Evolutionary conservation across 306 rosid species (phyloP).

Genomic region (Fragaria nilgerrensis): DNA sequence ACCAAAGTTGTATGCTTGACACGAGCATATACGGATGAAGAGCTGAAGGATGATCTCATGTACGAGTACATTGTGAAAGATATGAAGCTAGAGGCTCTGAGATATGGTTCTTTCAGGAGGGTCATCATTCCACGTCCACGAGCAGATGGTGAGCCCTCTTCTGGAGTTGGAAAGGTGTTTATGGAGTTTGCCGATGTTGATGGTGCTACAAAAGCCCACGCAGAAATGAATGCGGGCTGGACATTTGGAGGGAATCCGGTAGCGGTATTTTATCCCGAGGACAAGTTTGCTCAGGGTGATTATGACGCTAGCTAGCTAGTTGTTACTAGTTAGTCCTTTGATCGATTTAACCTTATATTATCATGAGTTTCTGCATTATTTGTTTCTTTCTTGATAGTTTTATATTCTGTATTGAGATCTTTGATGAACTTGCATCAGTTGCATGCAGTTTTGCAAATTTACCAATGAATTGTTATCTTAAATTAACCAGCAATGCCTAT

Average conservation of each 20-base stretch:
- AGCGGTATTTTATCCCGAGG: constrained; percentile 65
- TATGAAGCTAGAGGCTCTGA: constrained; percentile 79
- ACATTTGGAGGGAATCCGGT: constrained; percentile 88
- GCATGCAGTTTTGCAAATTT: neutral
- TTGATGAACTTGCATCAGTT: neutral
- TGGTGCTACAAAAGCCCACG: constrained; percentile 72
- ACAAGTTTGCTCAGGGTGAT: constrained; percentile 77
- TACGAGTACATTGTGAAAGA: constrained; percentile 87
- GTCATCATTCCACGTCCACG: constrained; percentile 82
- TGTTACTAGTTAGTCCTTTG: constrained; percentile 18
- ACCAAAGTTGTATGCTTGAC: constrained; percentile 89
- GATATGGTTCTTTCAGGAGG: constrained; percentile 76
- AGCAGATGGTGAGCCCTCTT: constrained; percentile 49
- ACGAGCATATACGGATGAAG: constrained; percentile 71
- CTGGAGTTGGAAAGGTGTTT: constrained; percentile 96
- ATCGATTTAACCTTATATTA: neutral
- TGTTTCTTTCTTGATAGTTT: neutral
- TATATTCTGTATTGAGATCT: neutral
- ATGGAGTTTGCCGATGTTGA: constrained; percentile 81
- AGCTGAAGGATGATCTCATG: constrained; percentile 87
- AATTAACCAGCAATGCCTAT: too few relatives aligned
- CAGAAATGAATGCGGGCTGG: constrained; percentile 73
- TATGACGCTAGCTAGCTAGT: constrained; percentile 58
- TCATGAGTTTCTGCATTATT: neutral
- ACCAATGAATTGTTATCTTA: neutral